A percentile compares a stretch with the other conserved stretches of the same genome.
Evolutionary conservation across 2,329 filamentous ascomycete genomes (phyloP).

Genomic region (Penicillium psychrosexuale): DNA sequence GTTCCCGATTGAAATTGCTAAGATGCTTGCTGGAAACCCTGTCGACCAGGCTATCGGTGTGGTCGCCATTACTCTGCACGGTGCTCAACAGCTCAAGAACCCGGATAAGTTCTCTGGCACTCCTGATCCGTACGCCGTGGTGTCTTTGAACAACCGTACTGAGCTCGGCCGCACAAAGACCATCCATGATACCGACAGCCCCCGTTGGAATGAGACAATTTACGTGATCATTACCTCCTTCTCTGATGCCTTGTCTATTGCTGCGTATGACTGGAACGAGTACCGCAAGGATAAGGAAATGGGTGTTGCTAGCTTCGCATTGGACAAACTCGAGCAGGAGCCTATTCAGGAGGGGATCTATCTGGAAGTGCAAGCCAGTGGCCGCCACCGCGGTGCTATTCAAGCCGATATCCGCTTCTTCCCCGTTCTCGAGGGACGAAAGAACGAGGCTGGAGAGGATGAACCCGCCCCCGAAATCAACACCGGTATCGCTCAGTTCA

Average conservation of each 20-base stretch:
- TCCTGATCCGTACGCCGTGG: conserved; percentile 81
- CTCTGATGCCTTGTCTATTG: conserved; percentile 79
- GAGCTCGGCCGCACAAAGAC: conserved; percentile 87
- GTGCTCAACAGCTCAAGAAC: conserved; percentile 90
- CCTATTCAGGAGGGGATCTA: conserved; percentile 78
- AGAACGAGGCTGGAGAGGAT: conserved; percentile 69
- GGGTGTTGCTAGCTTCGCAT: conserved; percentile 76
- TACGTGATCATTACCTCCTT: conserved; percentile 93
- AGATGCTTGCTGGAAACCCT: conserved; percentile 91
- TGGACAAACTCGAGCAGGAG: conserved; percentile 77
- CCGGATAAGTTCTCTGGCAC: conserved; percentile 89
- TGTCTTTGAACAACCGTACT: conserved; percentile 79
- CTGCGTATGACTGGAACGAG: conserved; percentile 90
- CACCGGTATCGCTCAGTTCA: conserved; percentile 91
- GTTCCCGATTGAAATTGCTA: conserved; percentile 96
- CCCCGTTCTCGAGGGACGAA: conserved; percentile 71
- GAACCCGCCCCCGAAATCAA: conserved; percentile 84
- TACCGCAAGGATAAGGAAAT: conserved; percentile 95
- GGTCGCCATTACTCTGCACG: conserved; percentile 84
- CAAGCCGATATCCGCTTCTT: conserved; percentile 89
- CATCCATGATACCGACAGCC: conserved; percentile 77
- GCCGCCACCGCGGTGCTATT: conserved; percentile 76
- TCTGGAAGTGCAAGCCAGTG: conserved; percentile 78
- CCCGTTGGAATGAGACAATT: conserved; percentile 93
- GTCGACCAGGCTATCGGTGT: conserved; percentile 97